Evolutionary conservation across 495 filamentous ascomycete genomes (phyloP).

Genomic region (Trichoderma gamsii): DNA sequence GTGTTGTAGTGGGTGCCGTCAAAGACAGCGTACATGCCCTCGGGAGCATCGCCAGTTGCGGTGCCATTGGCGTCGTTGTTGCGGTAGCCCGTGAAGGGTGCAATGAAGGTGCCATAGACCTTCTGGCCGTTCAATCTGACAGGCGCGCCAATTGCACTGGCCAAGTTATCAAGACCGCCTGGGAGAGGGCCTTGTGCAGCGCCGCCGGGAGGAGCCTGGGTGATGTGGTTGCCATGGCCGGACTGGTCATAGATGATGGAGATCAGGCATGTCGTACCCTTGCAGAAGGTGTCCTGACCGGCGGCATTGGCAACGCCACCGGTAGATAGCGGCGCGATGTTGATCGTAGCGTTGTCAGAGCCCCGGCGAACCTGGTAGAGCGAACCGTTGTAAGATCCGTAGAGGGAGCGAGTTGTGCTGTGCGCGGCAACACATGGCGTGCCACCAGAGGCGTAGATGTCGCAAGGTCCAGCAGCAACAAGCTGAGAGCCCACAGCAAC

Average conservation of each 20-base stretch:
- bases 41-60: conserved; percentile 45
- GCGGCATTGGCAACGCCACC: conserved; percentile 50
- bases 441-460: conserved; percentile 47
- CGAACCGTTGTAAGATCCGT: conserved; percentile 41
- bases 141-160: conserved; percentile 49
- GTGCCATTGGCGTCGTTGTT: conserved; percentile 44
- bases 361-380: conserved; percentile 51
- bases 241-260: conserved; percentile 57
- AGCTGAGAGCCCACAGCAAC: conserved; percentile 32
- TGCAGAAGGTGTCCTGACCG: conserved; percentile 52
- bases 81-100: conserved; percentile 51
- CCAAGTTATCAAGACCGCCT: conserved; percentile 50
- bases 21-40: conserved; percentile 56
- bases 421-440: conserved; percentile 54
- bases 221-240: conserved; percentile 50
- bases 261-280: conserved; percentile 51
- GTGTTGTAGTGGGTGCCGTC: conserved; percentile 56
- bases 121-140: conserved; percentile 53
- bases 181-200: conserved; percentile 42
- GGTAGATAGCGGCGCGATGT: conserved; percentile 42
- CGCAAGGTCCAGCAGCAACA: conserved; percentile 49
- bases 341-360: conserved; percentile 47
- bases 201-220: conserved; percentile 49
- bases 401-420: conserved; percentile 54
- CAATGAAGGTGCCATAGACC: conserved; percentile 53